A percentile compares a stretch with the other conserved stretches of the same genome.
Conservation (phyloP, 2,329 filamentous ascomycete species). For the Paraconiothyrium brasiliense region DNA sequence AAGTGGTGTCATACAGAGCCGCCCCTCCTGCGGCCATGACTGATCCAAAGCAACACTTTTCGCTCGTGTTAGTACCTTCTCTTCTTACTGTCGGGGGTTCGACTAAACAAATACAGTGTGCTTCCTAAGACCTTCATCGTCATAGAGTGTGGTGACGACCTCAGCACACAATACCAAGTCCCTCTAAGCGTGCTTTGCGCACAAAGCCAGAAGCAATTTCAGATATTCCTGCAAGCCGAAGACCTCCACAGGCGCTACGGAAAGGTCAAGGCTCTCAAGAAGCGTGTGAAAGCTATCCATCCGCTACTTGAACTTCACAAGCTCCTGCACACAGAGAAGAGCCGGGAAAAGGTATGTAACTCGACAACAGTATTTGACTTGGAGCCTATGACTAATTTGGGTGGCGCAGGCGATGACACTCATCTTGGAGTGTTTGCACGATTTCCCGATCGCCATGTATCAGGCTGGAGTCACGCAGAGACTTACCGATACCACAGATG, state of each 20-base stretch:
- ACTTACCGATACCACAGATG: conserved; percentile 10
- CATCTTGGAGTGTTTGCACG: conserved; percentile 4
- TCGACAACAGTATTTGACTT: too few species aligned
- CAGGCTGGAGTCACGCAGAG: not conserved
- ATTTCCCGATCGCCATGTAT: conserved; percentile 7
- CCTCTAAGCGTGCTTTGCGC: conserved; percentile 25
- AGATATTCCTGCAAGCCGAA: conserved; percentile 18
- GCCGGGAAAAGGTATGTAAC: conserved; percentile 9
- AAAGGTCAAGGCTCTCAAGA: conserved; percentile 6
- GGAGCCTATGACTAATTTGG: not conserved
- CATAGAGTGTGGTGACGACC: conserved; percentile 24
- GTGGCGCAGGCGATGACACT: conserved; percentile 1
- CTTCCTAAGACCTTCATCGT: conserved; percentile 25
- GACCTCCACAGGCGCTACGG: conserved; percentile 4
- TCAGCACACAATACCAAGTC: conserved; percentile 15
- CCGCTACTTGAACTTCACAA: not conserved
- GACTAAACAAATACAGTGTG: conserved; percentile 7
- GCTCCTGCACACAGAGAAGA: not conserved
- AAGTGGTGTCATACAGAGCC: not conserved
- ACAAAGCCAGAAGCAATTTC: conserved; percentile 21
- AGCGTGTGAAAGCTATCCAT: conserved; percentile 7
- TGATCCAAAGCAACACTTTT: not conserved
- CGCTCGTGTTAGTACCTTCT: not conserved
- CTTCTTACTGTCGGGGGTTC: not conserved
- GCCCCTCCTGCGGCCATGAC: not conserved